These are phyloP conservation scores for Fusarium pseudonygamai DNA, from an alignment of 2,329 filamentous ascomycete species.

Conservation along the genomic window DNA sequence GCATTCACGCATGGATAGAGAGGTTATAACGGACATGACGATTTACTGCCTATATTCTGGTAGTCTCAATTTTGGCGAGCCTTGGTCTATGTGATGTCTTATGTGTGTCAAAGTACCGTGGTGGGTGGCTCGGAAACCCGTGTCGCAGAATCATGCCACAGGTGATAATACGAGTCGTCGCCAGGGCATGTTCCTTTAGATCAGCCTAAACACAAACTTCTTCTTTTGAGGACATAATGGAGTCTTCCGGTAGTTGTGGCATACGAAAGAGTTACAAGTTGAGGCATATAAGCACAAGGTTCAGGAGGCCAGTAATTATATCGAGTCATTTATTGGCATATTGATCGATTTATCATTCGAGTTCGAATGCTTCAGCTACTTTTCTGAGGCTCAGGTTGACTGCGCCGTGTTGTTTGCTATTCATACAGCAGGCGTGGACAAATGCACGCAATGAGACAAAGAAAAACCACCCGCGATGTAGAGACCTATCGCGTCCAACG, in stretches of 20 bases:
- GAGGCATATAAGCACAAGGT: background rate
- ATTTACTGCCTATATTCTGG: conserved; percentile 21
- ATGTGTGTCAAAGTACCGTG: background rate
- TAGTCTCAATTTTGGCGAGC: background rate
- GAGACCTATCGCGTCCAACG: conserved; percentile 16
- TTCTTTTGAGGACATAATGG: background rate
- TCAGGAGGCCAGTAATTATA: background rate
- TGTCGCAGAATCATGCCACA: background rate
- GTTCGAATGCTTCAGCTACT: conserved; percentile 3
- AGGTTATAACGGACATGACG: conserved; percentile 36
- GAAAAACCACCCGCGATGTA: background rate
- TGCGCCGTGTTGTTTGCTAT: conserved; percentile 14
- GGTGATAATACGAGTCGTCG: background rate
- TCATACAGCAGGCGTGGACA: conserved; percentile 20
- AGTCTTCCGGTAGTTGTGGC: background rate
- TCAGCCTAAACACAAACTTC: background rate
- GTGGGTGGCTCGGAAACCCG: background rate
- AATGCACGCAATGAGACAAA: conserved; percentile 15
- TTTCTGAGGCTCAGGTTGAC: conserved; percentile 15
- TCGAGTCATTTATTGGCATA: conserved; percentile 1
- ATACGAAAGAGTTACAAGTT: background rate
- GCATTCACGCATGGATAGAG: conserved; percentile 33
- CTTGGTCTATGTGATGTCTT: background rate
- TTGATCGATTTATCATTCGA: conserved; percentile 12
- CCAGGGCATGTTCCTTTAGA: background rate